Evolutionary conservation across 768 basidiomycete species (phyloP), one percentile per base, ranked within the genome.

Genomic region (Asterophora lycoperdoides): DNA sequence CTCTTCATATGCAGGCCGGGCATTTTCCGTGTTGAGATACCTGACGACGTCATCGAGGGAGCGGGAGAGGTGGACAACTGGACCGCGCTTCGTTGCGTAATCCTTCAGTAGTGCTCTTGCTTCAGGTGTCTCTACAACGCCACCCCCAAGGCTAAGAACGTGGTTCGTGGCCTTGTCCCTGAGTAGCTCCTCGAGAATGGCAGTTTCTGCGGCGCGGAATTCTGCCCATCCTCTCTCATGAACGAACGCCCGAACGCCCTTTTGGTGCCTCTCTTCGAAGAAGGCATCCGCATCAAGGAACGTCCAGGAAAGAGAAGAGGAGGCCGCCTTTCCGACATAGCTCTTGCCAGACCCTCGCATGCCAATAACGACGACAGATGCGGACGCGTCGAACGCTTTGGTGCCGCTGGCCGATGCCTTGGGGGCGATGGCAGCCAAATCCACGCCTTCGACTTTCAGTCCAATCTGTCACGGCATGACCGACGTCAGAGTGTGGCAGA

Each of bases 281-380:
- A 78, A 80, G 8, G 68, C 70, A 58, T 99, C 96, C 33, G 93
- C 93, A 57, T 99, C 96, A 58, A 94, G 67, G 50, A 65, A 76
- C 1, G 78, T 73, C 76, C 92, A 86, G 1, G 78, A 79, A 10
- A 97, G 77, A 1, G 83, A 71, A 7, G 75, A 64, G 0, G 90
- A 84, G 13, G 90, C 93, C 28, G 93, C 71, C 46, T 77, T 71
- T 13, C 94, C 92, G 50, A 97, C 78, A 67, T 84, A 86, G 1
- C 89, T 91, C 71, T 99, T 98, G 26, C 96, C 96, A 1, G 92
- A 88, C 9, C 96, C 96, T 14, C 95, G 88, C 96, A 99, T 98
- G 20, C 96, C 61, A 10, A 63, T 61, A 13, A 57, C 33, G 26
- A 63, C 18, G 29, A 58, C 51, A 10, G 61, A 61, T 3, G 60